These are phyloP conservation scores for Tetragonia tetragonoides DNA, from an alignment of 148 eudicot species.

Conservation along the genomic window DNA sequence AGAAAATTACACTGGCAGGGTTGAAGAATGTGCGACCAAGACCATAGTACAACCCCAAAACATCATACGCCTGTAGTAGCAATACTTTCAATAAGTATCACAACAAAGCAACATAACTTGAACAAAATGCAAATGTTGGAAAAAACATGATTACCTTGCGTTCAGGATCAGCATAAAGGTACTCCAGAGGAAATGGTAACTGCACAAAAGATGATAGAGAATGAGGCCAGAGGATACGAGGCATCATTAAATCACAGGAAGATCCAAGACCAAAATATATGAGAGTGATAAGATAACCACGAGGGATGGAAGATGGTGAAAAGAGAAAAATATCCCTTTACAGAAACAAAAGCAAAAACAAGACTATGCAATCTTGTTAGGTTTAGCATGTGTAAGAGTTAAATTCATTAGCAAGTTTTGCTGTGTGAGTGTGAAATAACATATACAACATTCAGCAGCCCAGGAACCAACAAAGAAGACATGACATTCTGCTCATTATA, in stretches of 20 bases:
- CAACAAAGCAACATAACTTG: not conserved
- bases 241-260: not conserved
- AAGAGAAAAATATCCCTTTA: no score
- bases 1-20: slow-evolving; percentile 73
- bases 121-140: not conserved
- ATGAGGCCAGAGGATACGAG: slow-evolving; percentile 6
- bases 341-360: no score
- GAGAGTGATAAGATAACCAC: not conserved
- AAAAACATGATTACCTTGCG: slow-evolving; percentile 56
- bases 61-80: slow-evolving; percentile 76
- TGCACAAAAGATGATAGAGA: slow-evolving; percentile 25
- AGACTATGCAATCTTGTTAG: no score
- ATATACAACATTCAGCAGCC: no score
- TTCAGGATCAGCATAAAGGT: slow-evolving; percentile 90
- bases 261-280: not conserved
- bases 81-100: slow-evolving; percentile 5
- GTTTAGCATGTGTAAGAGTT: no score
- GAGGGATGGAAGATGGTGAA: not conserved
- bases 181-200: slow-evolving; percentile 85
- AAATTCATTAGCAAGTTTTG: no score
- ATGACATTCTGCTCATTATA: no score
- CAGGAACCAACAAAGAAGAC: no score
- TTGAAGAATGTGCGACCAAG: slow-evolving; percentile 93
- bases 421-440: no score
- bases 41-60: slow-evolving; percentile 86